Evolutionary conservation across 768 basidiomycete genomes (phyloP).

Genomic region (Ramaria rubella): DNA sequence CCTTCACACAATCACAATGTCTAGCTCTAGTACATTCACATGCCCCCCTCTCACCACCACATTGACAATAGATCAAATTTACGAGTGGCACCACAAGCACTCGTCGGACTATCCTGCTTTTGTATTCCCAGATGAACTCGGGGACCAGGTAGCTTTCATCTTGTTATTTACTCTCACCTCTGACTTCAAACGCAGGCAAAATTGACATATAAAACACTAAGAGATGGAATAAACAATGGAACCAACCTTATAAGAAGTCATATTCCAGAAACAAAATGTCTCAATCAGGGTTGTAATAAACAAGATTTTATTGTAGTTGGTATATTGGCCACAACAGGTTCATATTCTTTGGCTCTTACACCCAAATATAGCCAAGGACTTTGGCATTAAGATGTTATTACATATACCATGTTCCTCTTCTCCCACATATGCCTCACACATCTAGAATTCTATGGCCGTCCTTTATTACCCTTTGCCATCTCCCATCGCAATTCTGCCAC

Average conservation of each 20-base stretch:
- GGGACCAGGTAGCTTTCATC: neutral
- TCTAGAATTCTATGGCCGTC: neutral
- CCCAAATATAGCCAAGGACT: neutral
- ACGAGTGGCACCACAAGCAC: constrained; percentile 2
- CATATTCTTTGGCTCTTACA: neutral
- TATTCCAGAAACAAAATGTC: neutral
- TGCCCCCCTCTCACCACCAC: neutral
- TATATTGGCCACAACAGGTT: constrained; percentile 1
- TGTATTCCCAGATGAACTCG: neutral
- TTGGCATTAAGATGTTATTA: constrained; percentile 25
- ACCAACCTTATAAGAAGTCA: neutral
- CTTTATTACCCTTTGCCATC: constrained; percentile 25
- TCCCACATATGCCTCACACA: constrained; percentile 17
- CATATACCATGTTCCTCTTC: constrained; percentile 11
- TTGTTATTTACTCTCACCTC: neutral
- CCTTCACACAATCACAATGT: constrained; percentile 1
- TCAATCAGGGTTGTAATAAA: neutral
- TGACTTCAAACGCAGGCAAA: neutral
- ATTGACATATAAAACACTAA: neutral
- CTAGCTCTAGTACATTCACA: neutral
- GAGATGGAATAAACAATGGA: neutral
- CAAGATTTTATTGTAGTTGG: constrained; percentile 1
- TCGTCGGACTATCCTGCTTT: neutral
- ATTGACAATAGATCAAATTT: constrained; percentile 7
- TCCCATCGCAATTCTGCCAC: constrained; percentile 29